Evolutionary conservation across 2,329 filamentous ascomycete species (phyloP), one percentile per base, ranked within the genome.

Genomic region (Byssoonygena ceratinophila): DNA sequence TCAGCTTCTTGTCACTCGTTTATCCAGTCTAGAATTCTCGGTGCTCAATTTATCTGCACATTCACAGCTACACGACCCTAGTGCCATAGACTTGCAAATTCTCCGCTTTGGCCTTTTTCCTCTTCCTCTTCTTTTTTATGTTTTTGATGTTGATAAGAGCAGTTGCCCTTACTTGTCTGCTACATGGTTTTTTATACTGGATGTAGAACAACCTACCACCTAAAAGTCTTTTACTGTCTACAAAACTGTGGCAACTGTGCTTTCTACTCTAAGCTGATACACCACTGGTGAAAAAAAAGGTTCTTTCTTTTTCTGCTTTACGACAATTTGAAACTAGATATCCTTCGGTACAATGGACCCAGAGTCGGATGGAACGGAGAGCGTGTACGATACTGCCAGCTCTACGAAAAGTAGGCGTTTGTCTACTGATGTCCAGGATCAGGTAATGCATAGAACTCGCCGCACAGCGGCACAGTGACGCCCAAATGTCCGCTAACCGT

Each of bases 361-460:
- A 23, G 49, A 44, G 3, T 51, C 49, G 12, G 46, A 49, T 14
- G 29, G 37, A n/a, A 29, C 40, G n/a, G 49, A 51, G 29, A 51
- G 49, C 32, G 49, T 51, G 27, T 51, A 51, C 40, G 49, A 51
- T 45, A 51, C 49, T 6, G 49, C 49, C 27, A 51, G 49, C 37
- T 51, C 49, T 27, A 45, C 40, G 5, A 51, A 51, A 27, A 51
- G 49, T 22, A 51, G 49, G 23, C 39, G 22, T 9, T 8, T 45
- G n/a, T 31, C 29, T 3, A 31, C 11, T 20, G 49, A 45, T 45
- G 14, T 29, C 14, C 20, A 34, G 12, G 36, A 45, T 16, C 16
- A 51, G 49, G 49, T 51, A 51, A 45, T 18, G n/a, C 32, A 43
- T 18, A 43, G 4, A 14, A 8, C 16, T 22, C 8, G 22, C 18